phyloP scores from a whole-genome alignment of 768 basidiomycete genomes.

The Amanita fuliginea region DNA sequence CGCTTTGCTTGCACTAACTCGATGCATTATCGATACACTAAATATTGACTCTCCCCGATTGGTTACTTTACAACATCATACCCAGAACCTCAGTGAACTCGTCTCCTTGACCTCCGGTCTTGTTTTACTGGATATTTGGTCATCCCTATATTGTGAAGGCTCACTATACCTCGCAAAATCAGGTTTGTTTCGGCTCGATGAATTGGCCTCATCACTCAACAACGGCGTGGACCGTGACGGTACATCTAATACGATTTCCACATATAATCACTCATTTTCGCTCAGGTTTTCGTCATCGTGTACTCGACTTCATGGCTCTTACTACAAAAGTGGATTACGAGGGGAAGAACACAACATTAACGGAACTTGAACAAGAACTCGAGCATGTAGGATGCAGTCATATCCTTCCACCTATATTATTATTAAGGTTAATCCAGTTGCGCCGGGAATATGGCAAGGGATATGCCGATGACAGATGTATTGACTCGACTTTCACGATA shows the following conservation, averaged over 20 bases:
- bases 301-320: slow-evolving; percentile 29
- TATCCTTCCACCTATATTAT: neutral
- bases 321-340: slow-evolving; percentile 15
- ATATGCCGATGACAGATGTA: neutral
- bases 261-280: slow-evolving; percentile 1
- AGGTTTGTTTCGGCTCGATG: slow-evolving; percentile 12
- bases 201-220: slow-evolving; percentile 10
- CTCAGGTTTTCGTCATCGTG: slow-evolving; percentile 27
- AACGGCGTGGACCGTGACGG: slow-evolving; percentile 10
- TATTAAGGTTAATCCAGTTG: neutral
- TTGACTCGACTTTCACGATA: neutral
- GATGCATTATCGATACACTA: slow-evolving; percentile 37
- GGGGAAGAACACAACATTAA: slow-evolving; percentile 10
- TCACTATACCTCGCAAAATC: neutral
- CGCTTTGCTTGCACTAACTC: slow-evolving; percentile 44
- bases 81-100: slow-evolving; percentile 29
- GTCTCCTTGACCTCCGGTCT: slow-evolving; percentile 60
- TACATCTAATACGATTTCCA: slow-evolving; percentile 7
- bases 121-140: slow-evolving; percentile 68
- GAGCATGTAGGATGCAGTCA: slow-evolving; percentile 12
- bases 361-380: slow-evolving; percentile 10
- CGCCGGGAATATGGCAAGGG: neutral
- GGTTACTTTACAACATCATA: slow-evolving; percentile 17
- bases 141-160: slow-evolving; percentile 7
- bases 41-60: slow-evolving; percentile 23